Base-by-base conservation (phyloP, 2,329 filamentous ascomycete species). In the Nigrograna mackinnonii region DNA sequence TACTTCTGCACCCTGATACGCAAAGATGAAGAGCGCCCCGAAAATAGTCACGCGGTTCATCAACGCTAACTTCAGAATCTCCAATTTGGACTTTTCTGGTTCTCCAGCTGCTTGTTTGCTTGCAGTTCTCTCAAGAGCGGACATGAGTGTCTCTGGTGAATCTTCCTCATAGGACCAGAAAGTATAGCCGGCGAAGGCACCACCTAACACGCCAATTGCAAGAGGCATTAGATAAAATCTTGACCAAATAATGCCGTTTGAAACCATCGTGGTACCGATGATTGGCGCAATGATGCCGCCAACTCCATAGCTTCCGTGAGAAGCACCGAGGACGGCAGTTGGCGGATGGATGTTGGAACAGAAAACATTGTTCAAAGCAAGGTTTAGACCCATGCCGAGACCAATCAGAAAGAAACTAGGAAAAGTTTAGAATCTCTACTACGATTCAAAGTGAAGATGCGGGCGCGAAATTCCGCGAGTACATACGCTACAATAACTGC, bases 1-100 rank as follows among this genome's bases (percentile, higher is more conserved):
- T 13, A 95, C 89, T 68, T 95, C 89, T 24, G 87, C 86, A 22
- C 89, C 89, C 67, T 94, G 88, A 66, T 95, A 95, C 19, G 84
- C 82, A 64, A 95, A 94, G 65, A 94, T 87, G 73, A 94, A 94
- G 7, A 89, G 66, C 0, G 89, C 85, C 3, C 88, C 87, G 0
- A 94, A 76, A 1, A 94, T 68, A 0, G 91, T 88, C 4, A 84
- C 77, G 22, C 68, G 71, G 52, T 76, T 78, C 43, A 70, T 70
- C 22, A 84, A 54, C 2, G 79, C 75, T 38, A 71, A 63, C 42
- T 70, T 80, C 63, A 71, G 75, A 57, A 67, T 73, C 69, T 62
- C 79, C 64, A 47, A 73, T 71, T 57, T 78, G 50, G 35, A 78
- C 45, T 53, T 53, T n/a, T 59, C 48, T 32, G 58, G 49, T 36